Evolutionary conservation across 176 grass and related monocot genomes (phyloP), one percentile per base, ranked within the genome.

Genomic region (Sorghum bicolor): DNA sequence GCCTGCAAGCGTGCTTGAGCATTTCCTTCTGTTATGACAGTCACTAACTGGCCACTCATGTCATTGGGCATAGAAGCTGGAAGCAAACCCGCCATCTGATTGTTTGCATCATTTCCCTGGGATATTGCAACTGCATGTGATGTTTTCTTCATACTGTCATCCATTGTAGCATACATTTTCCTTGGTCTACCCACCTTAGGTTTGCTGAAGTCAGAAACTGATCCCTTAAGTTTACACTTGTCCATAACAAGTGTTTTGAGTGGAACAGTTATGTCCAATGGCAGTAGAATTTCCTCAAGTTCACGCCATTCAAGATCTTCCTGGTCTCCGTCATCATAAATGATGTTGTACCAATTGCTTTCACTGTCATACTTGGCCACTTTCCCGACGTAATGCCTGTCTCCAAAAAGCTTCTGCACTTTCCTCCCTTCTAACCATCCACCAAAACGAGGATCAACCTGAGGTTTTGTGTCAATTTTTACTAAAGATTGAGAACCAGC

Each of bases 281-380:
- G 93, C 19, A 90, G 40, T 67, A 98, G 77, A 38, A 89, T 19
- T 19, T 88, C 69, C 85, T 95, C 96, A 75, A 98, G 83, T 88
- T 98, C 96, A 20, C 74, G n/a, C 96, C 91, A 95, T 70, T 98
- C 90, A 22, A 98, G 87, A 92, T 95, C 96, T 89, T 98, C 96
- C 75, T 86, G 81, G 85, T 98, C 96, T 61, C 93, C 93, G 71
- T 98, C 96, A 72, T 94, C 87, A 40, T 98, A 98, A 53, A 88
- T 84, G 33, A 98, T 57, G 69, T 5, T 91, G 83, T 98, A 98
- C 96, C 96, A 98, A 86, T 98, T 98, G 68, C 67, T 86, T 91
- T 95, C 83, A 73, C 70, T 88, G 70, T 98, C 86, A 89, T 93
- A 90, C 62, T 80, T 86, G 62, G 58, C 85, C 36, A 98, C 87